Base-by-base conservation (phyloP, 148 eudicot genomes). In the Vaccinium myrtillus region DNA sequence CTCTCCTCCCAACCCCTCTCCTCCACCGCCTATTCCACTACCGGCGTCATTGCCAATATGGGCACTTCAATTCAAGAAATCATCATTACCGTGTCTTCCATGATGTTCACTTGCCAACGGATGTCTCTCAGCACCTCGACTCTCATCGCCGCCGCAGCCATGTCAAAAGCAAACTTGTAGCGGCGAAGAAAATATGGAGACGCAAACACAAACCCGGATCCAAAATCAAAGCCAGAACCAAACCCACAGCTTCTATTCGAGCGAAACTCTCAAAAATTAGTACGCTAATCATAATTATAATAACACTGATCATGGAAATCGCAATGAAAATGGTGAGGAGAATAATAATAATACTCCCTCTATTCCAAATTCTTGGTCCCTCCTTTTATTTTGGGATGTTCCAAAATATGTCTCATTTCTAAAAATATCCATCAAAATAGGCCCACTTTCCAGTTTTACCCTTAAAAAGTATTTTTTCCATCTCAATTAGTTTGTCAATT, bases 101-200 rank as follows among this genome's bases (percentile, higher is more conserved):
- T 93, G 94, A 91, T 94, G 98, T 94, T 91, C 81, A 81, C 93
- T 53, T 93, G 95, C 88, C 98, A 94, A 65, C 94, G 91, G 78
- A 87, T 94, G 86, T 89, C 89, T 19, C 86, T 90, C 30, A 58
- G 75, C 27, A 56, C 83, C 8, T 23, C 84, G 7, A 48, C 83
- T 18, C 53, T 21, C 2, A 18, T 3, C 39, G 39, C 39, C 39
- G 39, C 39, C 39, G 46, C 77, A 49, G 32, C 61, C 59, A n/a
- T 48, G 51, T 21, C 83, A 19, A 86, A 86, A 79, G 50, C 58
- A 80, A 18, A 76, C 69, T 25, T 25, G 19, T 7, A 15, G 25
- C 14, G 54, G 51, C 58, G 6, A 51, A 77, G 25, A 27, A 4
- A 74, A 18, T 39, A 9, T 13, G 25, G 14, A 75, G 46, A 46